A percentile compares a stretch with the other conserved stretches of the same genome.
phyloP scores from a whole-genome alignment of 179 eudicot species.

The Silene coronaria region DNA sequence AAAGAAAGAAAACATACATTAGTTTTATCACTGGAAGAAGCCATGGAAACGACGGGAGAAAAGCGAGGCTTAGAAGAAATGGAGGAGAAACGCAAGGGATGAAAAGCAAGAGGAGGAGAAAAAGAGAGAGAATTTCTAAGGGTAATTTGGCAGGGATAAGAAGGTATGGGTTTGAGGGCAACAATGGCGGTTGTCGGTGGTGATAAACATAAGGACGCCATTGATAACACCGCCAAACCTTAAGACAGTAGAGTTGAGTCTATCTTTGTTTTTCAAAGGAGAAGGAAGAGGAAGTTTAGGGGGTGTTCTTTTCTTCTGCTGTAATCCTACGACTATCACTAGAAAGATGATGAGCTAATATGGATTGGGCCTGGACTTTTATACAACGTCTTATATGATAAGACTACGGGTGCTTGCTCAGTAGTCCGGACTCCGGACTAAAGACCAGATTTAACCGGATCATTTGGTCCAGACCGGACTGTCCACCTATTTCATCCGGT shows the following conservation, averaged over 20 bases:
- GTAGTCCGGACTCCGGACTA: too few relatives aligned
- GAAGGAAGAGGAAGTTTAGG: too few relatives aligned
- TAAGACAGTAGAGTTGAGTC: not conserved
- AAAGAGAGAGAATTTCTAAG: not conserved
- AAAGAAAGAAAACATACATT: not conserved
- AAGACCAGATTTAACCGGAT: too few relatives aligned
- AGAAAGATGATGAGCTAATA: too few relatives aligned
- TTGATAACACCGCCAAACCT: not conserved
- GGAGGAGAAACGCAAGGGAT: not conserved
- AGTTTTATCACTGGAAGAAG: constrained; percentile 1
- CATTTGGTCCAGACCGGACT: too few relatives aligned
- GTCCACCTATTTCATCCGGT: too few relatives aligned
- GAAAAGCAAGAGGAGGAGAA: not conserved
- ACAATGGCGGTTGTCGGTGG: not conserved
- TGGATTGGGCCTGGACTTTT: too few relatives aligned
- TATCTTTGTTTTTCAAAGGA: too few relatives aligned
- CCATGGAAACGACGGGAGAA: not conserved
- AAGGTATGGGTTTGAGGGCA: not conserved
- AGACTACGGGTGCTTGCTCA: too few relatives aligned
- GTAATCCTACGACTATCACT: too few relatives aligned
- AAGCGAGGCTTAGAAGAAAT: not conserved
- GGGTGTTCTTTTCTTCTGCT: too few relatives aligned
- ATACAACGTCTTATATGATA: too few relatives aligned
- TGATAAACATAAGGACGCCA: constrained; percentile 7
- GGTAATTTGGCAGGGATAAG: not conserved